Conservation (phyloP, 148 eudicot genomes). For the Polygonum maritimum region DNA sequence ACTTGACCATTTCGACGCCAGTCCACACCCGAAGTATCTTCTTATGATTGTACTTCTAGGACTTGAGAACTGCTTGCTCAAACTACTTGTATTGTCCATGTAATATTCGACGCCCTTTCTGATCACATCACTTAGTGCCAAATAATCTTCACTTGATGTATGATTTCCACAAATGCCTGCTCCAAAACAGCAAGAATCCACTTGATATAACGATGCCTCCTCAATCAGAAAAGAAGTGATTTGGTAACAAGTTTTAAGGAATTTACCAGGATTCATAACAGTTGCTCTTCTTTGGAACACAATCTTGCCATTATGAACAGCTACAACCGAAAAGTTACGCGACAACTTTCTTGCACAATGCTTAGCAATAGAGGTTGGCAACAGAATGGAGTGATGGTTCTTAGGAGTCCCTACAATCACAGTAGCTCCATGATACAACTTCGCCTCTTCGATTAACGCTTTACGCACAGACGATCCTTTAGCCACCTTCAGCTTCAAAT, state of each 20-base stretch:
- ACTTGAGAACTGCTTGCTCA: conserved; percentile 12
- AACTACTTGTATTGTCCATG: conserved; percentile 11
- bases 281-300: conserved; percentile 33
- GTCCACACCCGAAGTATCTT: conserved; percentile 32
- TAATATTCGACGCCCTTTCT: conserved; percentile 10
- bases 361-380: conserved; percentile 59
- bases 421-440: conserved; percentile 30
- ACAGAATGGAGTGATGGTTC: conserved; percentile 34
- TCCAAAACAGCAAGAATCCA: conserved; percentile 7
- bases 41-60: conserved; percentile 28
- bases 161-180: conserved; percentile 16
- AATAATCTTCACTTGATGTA: conserved; percentile 10
- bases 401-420: conserved; percentile 45
- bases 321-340: conserved; percentile 32
- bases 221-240: background rate
- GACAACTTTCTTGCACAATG: conserved; percentile 57
- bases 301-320: conserved; percentile 61
- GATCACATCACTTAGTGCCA: conserved; percentile 14
- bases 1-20: conserved; percentile 24
- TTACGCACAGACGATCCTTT: conserved; percentile 54
- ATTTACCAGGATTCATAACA: conserved; percentile 21
- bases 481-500: conserved; percentile 57
- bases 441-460: conserved; percentile 45
- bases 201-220: background rate
- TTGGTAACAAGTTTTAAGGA: background rate